Conservation (phyloP, 2,329 filamentous ascomycete genomes). For the Proliferodiscus dingleyae region DNA sequence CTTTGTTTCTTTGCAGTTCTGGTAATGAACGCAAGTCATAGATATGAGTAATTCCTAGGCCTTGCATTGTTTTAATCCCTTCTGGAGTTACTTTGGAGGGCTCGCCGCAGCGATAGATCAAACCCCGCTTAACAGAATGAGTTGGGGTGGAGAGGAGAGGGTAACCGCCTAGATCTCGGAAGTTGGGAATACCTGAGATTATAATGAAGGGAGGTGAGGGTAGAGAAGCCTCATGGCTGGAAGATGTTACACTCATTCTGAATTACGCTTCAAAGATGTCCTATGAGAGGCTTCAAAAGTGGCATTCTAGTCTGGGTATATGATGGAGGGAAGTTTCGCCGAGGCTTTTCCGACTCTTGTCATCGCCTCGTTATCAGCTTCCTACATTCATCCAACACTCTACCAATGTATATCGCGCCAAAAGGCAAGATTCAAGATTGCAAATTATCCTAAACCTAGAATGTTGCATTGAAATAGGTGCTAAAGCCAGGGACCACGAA, state of each 20-base stretch:
- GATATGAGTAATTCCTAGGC: conserved; percentile 56
- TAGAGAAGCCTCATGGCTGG: conserved; percentile 9
- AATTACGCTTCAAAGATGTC: neutral
- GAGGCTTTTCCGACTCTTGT: neutral
- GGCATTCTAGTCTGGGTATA: too few relatives aligned
- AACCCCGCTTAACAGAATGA: conserved; percentile 43
- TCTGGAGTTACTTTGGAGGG: conserved; percentile 51
- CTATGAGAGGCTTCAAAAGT: neutral
- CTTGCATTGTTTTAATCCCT: conserved; percentile 47
- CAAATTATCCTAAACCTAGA: too few relatives aligned
- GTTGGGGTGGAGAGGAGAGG: conserved; percentile 33
- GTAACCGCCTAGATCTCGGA: conserved; percentile 63
- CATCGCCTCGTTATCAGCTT: too few relatives aligned
- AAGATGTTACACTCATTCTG: conserved; percentile 1
- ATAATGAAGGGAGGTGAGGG: conserved; percentile 44
- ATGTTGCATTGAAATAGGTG: too few relatives aligned
- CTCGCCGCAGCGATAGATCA: conserved; percentile 66
- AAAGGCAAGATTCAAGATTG: too few relatives aligned
- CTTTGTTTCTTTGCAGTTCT: conserved; percentile 48
- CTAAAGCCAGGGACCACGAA: too few relatives aligned
- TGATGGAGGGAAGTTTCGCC: neutral
- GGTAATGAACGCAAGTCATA: conserved; percentile 63
- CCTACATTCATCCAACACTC: too few relatives aligned
- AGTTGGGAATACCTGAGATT: conserved; percentile 59
- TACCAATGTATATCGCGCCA: too few relatives aligned